Conservation (phyloP, 306 rosid species). For the Quercus alba region DNA sequence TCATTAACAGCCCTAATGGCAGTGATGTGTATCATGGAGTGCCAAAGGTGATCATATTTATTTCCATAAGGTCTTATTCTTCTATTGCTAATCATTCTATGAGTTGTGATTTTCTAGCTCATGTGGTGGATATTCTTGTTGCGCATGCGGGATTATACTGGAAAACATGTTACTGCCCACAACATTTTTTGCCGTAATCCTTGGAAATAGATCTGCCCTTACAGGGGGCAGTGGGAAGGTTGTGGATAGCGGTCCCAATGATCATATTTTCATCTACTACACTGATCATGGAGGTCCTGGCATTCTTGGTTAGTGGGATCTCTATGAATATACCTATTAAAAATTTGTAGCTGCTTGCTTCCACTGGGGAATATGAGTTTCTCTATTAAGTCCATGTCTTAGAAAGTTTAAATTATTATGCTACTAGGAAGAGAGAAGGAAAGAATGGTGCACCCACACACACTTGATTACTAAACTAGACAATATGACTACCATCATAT, state of each 20-base stretch:
- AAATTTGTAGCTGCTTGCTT: too few species aligned
- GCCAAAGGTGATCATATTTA: constrained; percentile 59
- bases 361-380: too few species aligned
- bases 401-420: too few species aligned
- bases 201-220: constrained; percentile 78
- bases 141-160: constrained; percentile 67
- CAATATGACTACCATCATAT: not conserved
- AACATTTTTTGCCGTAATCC: constrained; percentile 75
- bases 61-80: not conserved
- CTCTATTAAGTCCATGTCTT: too few species aligned
- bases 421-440: too few species aligned
- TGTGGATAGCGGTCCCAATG: constrained; percentile 88
- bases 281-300: constrained; percentile 96
- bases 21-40: constrained; percentile 86
- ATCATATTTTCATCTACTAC: constrained; percentile 85
- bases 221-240: constrained; percentile 92
- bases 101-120: not conserved
- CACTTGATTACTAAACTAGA: too few species aligned
- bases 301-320: constrained; percentile 73
- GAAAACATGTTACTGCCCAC: constrained; percentile 56
- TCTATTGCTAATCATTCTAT: not conserved
- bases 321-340: not conserved
- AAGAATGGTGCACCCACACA: too few species aligned
- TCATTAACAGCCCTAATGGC: constrained; percentile 86
- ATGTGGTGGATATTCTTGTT: constrained; percentile 18